These are phyloP conservation scores for Schwanniomyces occidentalis DNA, from an alignment of 805 yeast species.

Conservation along the genomic window DNA sequence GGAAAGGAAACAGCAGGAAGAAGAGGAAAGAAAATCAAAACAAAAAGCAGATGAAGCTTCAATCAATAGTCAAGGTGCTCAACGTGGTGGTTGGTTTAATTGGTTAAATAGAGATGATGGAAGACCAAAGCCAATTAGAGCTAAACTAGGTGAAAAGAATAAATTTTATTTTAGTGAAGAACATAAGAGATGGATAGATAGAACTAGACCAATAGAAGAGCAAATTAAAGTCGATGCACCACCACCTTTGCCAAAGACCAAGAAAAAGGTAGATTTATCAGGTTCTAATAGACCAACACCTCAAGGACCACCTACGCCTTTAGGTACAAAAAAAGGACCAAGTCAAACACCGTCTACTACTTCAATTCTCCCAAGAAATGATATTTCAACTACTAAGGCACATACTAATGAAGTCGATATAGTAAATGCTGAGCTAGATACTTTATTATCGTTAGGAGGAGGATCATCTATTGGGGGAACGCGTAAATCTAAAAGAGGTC, in stretches of 20 bases:
- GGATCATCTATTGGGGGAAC: slow-evolving; percentile 16
- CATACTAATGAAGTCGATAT: slow-evolving; percentile 20
- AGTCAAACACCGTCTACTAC: slow-evolving; percentile 7
- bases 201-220: slow-evolving; percentile 64
- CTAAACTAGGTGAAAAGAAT: slow-evolving; percentile 81
- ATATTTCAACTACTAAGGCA: slow-evolving; percentile 6
- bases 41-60: slow-evolving; percentile 11
- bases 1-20: slow-evolving; percentile 17
- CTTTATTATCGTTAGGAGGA: slow-evolving; percentile 34
- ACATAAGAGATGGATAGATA: slow-evolving; percentile 83
- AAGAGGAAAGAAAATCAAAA: slow-evolving; percentile 19
- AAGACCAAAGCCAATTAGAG: slow-evolving; percentile 75
- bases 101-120: slow-evolving; percentile 47
- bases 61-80: slow-evolving; percentile 7
- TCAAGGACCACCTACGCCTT: too few relatives aligned
- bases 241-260: slow-evolving; percentile 64
- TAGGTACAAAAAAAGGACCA: too few relatives aligned
- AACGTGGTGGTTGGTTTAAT: slow-evolving; percentile 52
- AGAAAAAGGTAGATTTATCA: too few relatives aligned
- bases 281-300: too few relatives aligned
- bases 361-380: not conserved
- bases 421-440: slow-evolving; percentile 44
- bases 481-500: slow-evolving; percentile 28
- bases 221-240: slow-evolving; percentile 54
- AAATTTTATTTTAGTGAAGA: slow-evolving; percentile 79